A percentile compares a stretch with the other conserved stretches of the same genome.
These are phyloP conservation scores for Zhuliangozyma blackwelliae DNA, from an alignment of 1,139 yeast genomes.

Conservation along the genomic window DNA sequence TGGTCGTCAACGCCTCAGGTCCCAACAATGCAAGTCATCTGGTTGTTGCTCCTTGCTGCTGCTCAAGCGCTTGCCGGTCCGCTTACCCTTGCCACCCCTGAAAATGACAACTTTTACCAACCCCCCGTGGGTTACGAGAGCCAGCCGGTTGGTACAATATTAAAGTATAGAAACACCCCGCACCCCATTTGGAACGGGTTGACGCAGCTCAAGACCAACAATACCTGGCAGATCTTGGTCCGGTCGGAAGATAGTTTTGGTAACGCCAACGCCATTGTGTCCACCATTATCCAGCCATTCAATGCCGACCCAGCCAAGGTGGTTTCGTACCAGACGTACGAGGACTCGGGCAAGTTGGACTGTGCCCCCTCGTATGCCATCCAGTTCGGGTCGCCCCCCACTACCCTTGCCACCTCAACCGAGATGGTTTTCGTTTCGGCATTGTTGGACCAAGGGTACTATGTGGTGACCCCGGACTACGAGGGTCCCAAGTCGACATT, in stretches of 20 bases:
- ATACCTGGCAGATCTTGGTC: conserved; percentile 28
- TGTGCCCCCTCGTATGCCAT: conserved; percentile 15
- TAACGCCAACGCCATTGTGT: conserved; percentile 26
- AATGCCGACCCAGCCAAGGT: conserved; percentile 20
- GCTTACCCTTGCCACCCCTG: conserved; percentile 3
- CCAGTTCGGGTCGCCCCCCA: conserved; percentile 8
- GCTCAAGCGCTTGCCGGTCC: too few relatives aligned
- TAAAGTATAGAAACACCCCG: conserved; percentile 21
- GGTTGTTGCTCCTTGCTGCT: too few relatives aligned
- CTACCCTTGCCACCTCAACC: conserved; percentile 6
- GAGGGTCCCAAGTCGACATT: conserved; percentile 28
- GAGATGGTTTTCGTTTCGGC: conserved; percentile 25
- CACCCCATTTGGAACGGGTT: conserved; percentile 13
- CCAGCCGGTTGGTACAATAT: conserved; percentile 16
- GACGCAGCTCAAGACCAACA: conserved; percentile 14
- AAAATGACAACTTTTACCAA: conserved; percentile 18
- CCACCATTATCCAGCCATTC: conserved; percentile 29
- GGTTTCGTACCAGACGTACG: conserved; percentile 15
- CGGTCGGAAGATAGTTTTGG: conserved; percentile 29
- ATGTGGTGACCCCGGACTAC: conserved; percentile 31
- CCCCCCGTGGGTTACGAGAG: conserved; percentile 20
- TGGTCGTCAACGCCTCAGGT: too few relatives aligned
- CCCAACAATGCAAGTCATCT: too few relatives aligned
- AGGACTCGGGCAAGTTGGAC: conserved; percentile 10
- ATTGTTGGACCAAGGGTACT: conserved; percentile 28